Evolutionary conservation across 108 stramenopile species (phyloP).

Genomic region (Skeletonema grethae): DNA sequence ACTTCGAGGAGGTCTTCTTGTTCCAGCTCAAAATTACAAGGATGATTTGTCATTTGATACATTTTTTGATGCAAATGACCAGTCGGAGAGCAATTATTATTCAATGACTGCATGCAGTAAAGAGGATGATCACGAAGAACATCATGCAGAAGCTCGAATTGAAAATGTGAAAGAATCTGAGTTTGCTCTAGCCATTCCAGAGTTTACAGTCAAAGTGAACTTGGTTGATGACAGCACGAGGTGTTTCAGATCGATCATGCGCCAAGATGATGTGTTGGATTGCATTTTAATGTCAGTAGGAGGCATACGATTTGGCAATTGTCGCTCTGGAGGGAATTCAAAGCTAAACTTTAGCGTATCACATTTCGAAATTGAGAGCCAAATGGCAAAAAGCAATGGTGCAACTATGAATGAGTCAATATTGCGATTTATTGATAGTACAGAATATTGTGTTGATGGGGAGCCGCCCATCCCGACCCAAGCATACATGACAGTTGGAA

Average conservation of each 20-base stretch:
- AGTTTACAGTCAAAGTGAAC: constrained; percentile 55
- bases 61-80: constrained; percentile 86
- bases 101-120: constrained; percentile 43
- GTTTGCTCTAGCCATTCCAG: constrained; percentile 52
- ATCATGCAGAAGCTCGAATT: neutral
- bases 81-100: constrained; percentile 54
- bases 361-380: constrained; percentile 76
- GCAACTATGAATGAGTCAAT: constrained; percentile 23
- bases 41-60: constrained; percentile 74
- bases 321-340: constrained; percentile 27
- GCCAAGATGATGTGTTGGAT: constrained; percentile 32
- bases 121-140: constrained; percentile 2
- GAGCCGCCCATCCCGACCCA: constrained; percentile 45
- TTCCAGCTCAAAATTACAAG: constrained; percentile 59
- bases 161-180: constrained; percentile 53
- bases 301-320: constrained; percentile 49
- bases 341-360: constrained; percentile 50
- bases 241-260: neutral
- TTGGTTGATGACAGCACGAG: constrained; percentile 15
- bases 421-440: constrained; percentile 32
- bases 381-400: constrained; percentile 18
- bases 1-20: constrained; percentile 69
- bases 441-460: constrained; percentile 16
- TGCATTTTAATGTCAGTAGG: constrained; percentile 60
- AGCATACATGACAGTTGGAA: constrained; percentile 50